phyloP scores from a whole-genome alignment of 306 rosid species.

The Quercus robur region DNA sequence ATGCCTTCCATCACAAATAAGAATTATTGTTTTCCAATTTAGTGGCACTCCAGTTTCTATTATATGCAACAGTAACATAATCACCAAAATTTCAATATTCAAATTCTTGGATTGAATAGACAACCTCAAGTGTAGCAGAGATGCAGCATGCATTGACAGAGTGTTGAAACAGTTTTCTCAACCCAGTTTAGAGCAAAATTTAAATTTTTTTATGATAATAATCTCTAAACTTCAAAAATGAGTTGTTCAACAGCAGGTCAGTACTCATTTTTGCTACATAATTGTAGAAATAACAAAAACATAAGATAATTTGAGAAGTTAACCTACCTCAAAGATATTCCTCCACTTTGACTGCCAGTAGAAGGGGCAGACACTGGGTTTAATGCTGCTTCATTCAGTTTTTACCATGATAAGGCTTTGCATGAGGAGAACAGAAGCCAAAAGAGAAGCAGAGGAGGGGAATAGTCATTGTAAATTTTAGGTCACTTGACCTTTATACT shows the following conservation, averaged over 20 bases:
- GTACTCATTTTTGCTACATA: neutral
- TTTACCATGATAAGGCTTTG: slow-evolving; percentile 49
- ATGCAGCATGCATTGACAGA: neutral
- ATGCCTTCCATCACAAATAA: neutral
- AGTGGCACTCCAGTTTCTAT: neutral
- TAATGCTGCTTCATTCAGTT: slow-evolving; percentile 66
- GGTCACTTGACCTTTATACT: slow-evolving; percentile 43
- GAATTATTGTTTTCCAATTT: neutral
- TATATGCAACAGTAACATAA: neutral
- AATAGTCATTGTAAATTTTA: slow-evolving; percentile 9
- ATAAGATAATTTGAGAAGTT: neutral
- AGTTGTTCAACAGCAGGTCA: neutral
- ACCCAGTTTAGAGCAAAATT: too few relatives aligned
- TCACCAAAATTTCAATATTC: neutral
- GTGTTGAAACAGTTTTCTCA: too few relatives aligned
- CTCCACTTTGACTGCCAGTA: slow-evolving; percentile 43
- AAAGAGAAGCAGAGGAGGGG: slow-evolving; percentile 1
- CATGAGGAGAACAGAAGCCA: slow-evolving; percentile 27
- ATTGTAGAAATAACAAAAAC: neutral
- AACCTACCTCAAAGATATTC: slow-evolving; percentile 49
- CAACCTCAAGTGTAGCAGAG: neutral
- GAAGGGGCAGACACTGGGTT: slow-evolving; percentile 38
- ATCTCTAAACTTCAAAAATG: neutral
- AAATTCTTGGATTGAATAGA: neutral
- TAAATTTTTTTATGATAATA: neutral